Conservation (phyloP, 2,329 filamentous ascomycete genomes). For the Talaromyces rugulosus region DNA sequence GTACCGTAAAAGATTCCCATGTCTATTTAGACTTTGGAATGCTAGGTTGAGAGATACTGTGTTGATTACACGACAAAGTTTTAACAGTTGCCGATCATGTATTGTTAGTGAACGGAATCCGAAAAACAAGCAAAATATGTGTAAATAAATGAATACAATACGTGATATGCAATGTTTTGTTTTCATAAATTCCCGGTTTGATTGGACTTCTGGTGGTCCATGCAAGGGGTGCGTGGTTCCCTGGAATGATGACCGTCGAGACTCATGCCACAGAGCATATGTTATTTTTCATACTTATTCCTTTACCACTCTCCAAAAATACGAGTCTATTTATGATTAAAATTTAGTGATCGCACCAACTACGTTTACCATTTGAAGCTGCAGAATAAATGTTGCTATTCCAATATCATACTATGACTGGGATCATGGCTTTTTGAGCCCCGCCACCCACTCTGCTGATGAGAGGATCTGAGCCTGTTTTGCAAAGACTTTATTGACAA, state of each 20-base stretch:
- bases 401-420: too few species aligned
- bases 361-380: too few species aligned
- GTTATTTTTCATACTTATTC: not conserved
- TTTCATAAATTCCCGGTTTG: not conserved
- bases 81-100: not conserved
- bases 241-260: not conserved
- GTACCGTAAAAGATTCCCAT: not conserved
- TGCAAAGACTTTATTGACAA: conserved; percentile 31
- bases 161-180: not conserved
- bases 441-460: conserved; percentile 24
- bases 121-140: not conserved
- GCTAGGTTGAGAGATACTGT: not conserved
- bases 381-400: too few species aligned
- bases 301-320: too few species aligned
- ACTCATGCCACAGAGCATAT: not conserved
- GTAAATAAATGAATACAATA: not conserved
- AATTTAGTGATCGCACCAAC: too few species aligned
- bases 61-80: not conserved
- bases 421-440: not conserved
- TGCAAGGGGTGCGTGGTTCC: not conserved
- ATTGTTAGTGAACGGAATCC: not conserved
- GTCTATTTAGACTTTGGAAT: not conserved
- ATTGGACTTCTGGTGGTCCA: not conserved
- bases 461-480: conserved; percentile 25
- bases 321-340: too few species aligned